Evolutionary conservation across 2,329 filamentous ascomycete species (phyloP).

Genomic region (Stachybotrys chartarum): DNA sequence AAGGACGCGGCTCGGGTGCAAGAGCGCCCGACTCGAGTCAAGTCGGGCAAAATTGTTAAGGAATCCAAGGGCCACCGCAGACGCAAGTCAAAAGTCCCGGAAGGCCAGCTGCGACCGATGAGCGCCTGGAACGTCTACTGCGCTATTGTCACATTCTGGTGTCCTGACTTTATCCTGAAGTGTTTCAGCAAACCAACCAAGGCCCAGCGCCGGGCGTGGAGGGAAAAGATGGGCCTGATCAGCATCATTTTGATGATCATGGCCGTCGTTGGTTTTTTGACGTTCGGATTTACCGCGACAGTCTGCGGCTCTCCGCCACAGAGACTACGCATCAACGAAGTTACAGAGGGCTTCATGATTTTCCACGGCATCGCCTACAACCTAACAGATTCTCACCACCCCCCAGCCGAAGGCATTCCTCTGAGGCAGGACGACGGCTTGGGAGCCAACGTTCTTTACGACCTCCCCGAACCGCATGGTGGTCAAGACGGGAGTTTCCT

Average conservation of each 20-base stretch:
- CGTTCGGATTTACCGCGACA: conserved; percentile 87
- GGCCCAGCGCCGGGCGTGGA: conserved; percentile 86
- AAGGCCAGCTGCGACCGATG: conserved; percentile 66
- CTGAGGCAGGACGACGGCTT: conserved; percentile 25
- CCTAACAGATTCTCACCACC: conserved; percentile 68
- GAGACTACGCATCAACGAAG: conserved; percentile 75
- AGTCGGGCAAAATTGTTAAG: conserved; percentile 60
- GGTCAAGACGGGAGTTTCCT: conserved; percentile 95
- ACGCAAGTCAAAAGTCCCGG: conserved; percentile 44
- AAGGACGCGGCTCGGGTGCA: conserved; percentile 19
- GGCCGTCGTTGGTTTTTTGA: conserved; percentile 85
- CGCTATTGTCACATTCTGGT: conserved; percentile 90
- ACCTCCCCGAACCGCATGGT: conserved; percentile 71
- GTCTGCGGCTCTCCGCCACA: conserved; percentile 71
- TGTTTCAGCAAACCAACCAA: conserved; percentile 82
- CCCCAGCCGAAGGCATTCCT: conserved; percentile 71
- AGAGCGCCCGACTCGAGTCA: conserved; percentile 31
- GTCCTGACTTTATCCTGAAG: conserved; percentile 72
- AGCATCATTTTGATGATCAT: conserved; percentile 88
- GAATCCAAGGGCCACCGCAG: conserved; percentile 35
- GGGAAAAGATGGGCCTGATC: conserved; percentile 95
- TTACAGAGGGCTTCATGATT: conserved; percentile 82
- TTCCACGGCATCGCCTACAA: conserved; percentile 92
- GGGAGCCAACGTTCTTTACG: conserved; percentile 75
- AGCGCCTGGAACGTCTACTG: conserved; percentile 96